phyloP scores from a whole-genome alignment of 129 eudicot genomes.

The Daucus carota region DNA sequence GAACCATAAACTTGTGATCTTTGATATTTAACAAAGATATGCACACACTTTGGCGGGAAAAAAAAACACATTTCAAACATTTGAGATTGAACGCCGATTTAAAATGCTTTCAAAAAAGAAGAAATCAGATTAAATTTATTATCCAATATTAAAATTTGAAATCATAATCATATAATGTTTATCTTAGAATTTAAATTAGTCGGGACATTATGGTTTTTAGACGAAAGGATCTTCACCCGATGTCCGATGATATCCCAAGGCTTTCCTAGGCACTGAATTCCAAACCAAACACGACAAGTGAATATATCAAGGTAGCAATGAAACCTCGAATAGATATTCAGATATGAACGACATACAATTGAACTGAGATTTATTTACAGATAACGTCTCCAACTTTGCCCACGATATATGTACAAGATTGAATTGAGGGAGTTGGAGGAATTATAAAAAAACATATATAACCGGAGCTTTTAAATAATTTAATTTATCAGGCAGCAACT shows the following conservation, averaged over 20 bases:
- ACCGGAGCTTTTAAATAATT: not conserved
- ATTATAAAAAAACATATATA: not conserved
- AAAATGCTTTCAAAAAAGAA: too few species aligned
- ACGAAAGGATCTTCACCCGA: too few species aligned
- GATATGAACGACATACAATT: not conserved
- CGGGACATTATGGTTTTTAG: too few species aligned
- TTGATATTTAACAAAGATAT: too few species aligned
- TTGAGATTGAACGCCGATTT: too few species aligned
- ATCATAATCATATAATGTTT: too few species aligned
- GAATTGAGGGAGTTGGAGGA: constrained; percentile 4
- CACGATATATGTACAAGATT: constrained; percentile 3
- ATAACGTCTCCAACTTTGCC: constrained; percentile 4
- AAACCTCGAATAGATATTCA: not conserved
- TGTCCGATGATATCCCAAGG: not conserved
- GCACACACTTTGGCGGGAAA: too few species aligned
- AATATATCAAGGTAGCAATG: not conserved
- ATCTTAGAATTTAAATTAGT: too few species aligned
- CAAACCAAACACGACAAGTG: not conserved
- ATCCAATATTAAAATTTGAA: too few species aligned
- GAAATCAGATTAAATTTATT: too few species aligned
- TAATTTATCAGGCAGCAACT: constrained; percentile 19
- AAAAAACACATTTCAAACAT: too few species aligned
- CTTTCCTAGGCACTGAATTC: not conserved
- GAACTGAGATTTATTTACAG: constrained; percentile 1
- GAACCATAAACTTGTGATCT: too few species aligned